Evolutionary conservation across 2,329 filamentous ascomycete species (phyloP).

Genomic region (Ophiostoma sp.): DNA sequence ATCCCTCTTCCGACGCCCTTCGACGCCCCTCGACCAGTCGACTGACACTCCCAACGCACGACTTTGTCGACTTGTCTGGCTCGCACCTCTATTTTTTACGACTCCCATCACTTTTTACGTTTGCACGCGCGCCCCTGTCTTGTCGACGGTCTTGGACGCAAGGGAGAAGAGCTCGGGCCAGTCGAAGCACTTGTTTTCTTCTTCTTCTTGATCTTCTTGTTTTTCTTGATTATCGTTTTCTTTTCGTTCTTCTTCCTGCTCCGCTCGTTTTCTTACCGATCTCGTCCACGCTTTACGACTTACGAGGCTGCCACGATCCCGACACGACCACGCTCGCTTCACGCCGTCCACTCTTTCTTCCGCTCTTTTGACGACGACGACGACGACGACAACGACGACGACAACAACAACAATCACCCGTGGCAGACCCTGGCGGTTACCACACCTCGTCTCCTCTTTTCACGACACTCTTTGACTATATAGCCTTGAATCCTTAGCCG

Average conservation of each 20-base stretch:
- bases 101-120: too few species aligned
- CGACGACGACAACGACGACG: not conserved
- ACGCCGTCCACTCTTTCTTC: not conserved
- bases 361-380: not conserved
- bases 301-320: not conserved
- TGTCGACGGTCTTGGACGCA: too few species aligned
- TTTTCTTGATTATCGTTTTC: not conserved
- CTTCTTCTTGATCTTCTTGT: not conserved
- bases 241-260: not conserved
- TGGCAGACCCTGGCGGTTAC: conserved; percentile 1
- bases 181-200: not conserved
- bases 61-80: not conserved
- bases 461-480: not conserved
- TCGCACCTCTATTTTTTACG: not conserved
- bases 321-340: conserved; percentile 2
- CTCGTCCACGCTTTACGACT: conserved; percentile 1
- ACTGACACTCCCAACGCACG: not conserved
- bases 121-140: too few species aligned
- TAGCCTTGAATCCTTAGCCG: not conserved
- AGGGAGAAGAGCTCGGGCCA: not conserved
- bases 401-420: not conserved
- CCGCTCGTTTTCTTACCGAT: not conserved
- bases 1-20: not conserved
- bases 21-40: conserved; percentile 2
- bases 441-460: not conserved